phyloP scores from a whole-genome alignment of 139 green algal genomes.

The Trebouxia sp. region DNA sequence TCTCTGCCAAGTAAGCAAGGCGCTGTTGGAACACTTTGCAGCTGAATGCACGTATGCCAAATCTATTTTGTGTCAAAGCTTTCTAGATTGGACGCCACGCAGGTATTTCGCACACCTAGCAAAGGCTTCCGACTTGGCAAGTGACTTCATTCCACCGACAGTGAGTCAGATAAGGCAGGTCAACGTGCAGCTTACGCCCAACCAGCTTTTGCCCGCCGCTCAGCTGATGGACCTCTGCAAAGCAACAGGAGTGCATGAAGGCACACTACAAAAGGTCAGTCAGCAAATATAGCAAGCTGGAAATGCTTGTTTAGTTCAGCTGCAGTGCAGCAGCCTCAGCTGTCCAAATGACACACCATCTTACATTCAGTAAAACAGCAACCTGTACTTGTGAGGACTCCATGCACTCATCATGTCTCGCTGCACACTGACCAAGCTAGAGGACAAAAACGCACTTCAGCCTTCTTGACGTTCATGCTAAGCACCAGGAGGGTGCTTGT shows the following conservation, averaged over 20 bases:
- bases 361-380: no score
- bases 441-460: no score
- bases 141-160: conserved; percentile 44
- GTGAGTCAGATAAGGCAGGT: conserved; percentile 41
- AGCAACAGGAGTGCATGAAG: conserved; percentile 17
- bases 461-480: no score
- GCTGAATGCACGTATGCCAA: no score
- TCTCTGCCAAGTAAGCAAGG: conserved; percentile 60
- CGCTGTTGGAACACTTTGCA: not conserved
- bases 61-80: not conserved
- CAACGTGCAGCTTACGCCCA: conserved; percentile 27
- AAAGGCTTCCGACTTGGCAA: conserved; percentile 26
- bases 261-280: conserved; percentile 27
- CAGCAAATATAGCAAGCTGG: no score
- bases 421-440: no score
- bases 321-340: no score
- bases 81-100: not conserved
- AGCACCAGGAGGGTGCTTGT: no score
- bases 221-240: conserved; percentile 22
- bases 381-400: no score
- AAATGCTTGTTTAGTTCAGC: no score
- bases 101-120: conserved; percentile 79
- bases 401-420: no score
- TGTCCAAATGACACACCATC: no score
- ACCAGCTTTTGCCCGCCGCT: conserved; percentile 8